Base-by-base conservation (phyloP, 2,329 filamentous ascomycete genomes). In the Teratosphaeria nubilosa region DNA sequence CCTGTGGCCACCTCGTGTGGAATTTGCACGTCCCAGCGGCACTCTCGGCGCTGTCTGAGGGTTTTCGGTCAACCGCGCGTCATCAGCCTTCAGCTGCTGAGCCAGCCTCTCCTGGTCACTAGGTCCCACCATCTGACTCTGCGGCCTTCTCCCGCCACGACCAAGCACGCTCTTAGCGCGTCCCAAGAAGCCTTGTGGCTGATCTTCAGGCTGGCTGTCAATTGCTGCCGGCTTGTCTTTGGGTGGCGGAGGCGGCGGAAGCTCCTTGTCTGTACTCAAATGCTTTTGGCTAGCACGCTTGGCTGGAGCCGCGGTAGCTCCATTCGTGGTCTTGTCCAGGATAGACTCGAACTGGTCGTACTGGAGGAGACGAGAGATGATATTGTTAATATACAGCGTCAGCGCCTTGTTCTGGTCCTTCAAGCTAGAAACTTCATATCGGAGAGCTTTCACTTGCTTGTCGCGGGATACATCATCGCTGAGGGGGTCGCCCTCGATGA, bases 361-460 rank as follows among this genome's bases (percentile, higher is more conserved):
- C 70, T 95, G 88, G 62, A 99, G 82, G 51, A 99, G 83, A 58
- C 94, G 88, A 73, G 94, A 94, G 72, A 99, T 96, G 73, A 99
- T 97, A 77, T 94, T 95, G 82, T 97, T 96, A 78, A 99, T 96
- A 77, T 99, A 99, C 64, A 97, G 80, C 25, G 91, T 95, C 66
- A 99, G 80, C 31, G 94, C 94, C 78, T 97, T 97, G 79, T 99
- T 97, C 77, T 96, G 87, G 72, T 96, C 92, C 76, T 89, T 92
- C 66, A 90, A 78, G 9, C 83, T 80, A 73, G 88, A 90, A 65
- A 94, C 74, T 67, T 97, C 92, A 11, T 80, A 75, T 71, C 96
- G 91, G 13, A 94, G 78, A 56, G 84, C 84, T 53, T 76, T 76
- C 52, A 85, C 81, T 63, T 77, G 75, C 60, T 89, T 86, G 53